Evolutionary conservation across 2,329 filamentous ascomycete species (phyloP).

Genomic region (Metarhizium humberi): DNA sequence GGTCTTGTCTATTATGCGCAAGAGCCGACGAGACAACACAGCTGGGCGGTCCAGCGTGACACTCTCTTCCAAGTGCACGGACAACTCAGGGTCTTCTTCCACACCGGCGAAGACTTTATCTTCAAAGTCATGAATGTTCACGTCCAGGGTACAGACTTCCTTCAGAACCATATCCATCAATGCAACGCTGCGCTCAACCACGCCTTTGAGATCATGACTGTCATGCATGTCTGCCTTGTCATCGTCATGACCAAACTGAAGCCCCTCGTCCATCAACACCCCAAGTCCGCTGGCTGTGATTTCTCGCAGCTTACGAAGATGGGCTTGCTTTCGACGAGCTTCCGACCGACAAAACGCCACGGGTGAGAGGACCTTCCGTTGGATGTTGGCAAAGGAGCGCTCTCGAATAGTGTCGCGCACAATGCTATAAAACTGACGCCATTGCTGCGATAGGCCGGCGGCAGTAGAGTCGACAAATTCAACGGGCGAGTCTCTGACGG

Average conservation of each 20-base stretch:
- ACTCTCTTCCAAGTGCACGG: constrained; percentile 39
- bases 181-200: constrained; percentile 70
- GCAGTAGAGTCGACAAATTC: constrained; percentile 26
- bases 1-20: constrained; percentile 57
- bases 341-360: constrained; percentile 67
- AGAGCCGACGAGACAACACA: constrained; percentile 56
- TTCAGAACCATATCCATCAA: constrained; percentile 79
- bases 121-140: constrained; percentile 54
- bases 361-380: constrained; percentile 65
- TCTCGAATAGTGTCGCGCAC: constrained; percentile 69
- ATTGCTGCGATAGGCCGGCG: constrained; percentile 38
- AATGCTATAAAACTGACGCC: constrained; percentile 69
- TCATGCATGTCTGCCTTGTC: constrained; percentile 45
- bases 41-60: constrained; percentile 39
- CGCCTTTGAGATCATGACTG: constrained; percentile 52
- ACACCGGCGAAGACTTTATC: constrained; percentile 56
- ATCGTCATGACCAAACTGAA: constrained; percentile 56
- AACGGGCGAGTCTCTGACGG: constrained; percentile 17
- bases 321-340: constrained; percentile 63
- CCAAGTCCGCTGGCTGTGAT: constrained; percentile 82
- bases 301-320: constrained; percentile 62
- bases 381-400: constrained; percentile 61
- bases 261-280: constrained; percentile 75
- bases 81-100: constrained; percentile 50
- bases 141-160: constrained; percentile 57